phyloP scores from a whole-genome alignment of 2,329 filamentous ascomycete species.

The Aspergillus piperis region DNA sequence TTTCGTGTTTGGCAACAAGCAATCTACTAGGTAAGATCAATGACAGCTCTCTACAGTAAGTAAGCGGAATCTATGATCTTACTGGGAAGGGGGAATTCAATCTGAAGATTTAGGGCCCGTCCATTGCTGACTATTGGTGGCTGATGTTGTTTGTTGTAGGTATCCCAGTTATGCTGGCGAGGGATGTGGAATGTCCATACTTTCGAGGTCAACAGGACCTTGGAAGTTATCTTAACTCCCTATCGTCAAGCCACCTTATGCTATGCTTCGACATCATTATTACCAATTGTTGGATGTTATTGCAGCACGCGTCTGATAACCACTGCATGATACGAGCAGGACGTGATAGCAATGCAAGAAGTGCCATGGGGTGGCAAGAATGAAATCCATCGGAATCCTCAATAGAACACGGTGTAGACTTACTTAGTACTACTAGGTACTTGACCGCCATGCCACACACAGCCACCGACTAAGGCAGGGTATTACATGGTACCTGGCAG shows the following conservation, averaged over 20 bases:
- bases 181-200: conserved; percentile 22
- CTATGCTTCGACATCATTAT: background rate
- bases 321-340: background rate
- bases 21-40: background rate
- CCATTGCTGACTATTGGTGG: background rate
- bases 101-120: background rate
- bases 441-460: too few relatives aligned
- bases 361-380: background rate
- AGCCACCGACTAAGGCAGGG: too few relatives aligned
- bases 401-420: background rate
- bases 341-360: background rate
- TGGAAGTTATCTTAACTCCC: conserved; percentile 1
- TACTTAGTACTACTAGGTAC: too few relatives aligned
- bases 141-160: background rate
- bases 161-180: conserved; percentile 20
- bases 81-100: background rate
- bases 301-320: background rate
- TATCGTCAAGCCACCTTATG: background rate
- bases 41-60: background rate
- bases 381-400: background rate
- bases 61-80: background rate
- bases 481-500: too few relatives aligned
- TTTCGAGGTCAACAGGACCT: background rate
- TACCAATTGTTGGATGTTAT: background rate
- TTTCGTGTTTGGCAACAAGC: background rate